Evolutionary conservation across 1,139 yeast genomes (phyloP).

Genomic region (Suhomyces bokatorum): DNA sequence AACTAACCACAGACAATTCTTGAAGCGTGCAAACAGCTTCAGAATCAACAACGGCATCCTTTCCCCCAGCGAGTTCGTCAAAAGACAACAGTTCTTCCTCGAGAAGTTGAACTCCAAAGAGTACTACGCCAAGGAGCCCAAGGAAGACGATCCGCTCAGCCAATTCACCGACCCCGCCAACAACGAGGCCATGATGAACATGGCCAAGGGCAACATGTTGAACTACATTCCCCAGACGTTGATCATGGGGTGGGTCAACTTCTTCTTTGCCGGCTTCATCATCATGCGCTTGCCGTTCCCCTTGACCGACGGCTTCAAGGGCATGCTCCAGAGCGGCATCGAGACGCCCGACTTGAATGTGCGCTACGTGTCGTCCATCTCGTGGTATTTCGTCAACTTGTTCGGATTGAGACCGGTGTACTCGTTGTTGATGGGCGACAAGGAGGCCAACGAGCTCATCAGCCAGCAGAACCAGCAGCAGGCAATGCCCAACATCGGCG

Average conservation of each 20-base stretch:
- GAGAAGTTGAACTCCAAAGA: conserved; percentile 53
- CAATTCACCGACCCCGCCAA: conserved; percentile 71
- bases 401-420: conserved; percentile 83
- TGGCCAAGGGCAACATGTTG: conserved; percentile 80
- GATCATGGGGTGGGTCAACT: conserved; percentile 96
- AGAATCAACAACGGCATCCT: conserved; percentile 49
- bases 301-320: conserved; percentile 81
- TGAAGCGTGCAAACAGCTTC: conserved; percentile 58
- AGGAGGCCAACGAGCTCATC: conserved; percentile 51
- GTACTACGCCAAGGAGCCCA: conserved; percentile 43
- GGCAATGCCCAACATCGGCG: conserved; percentile 43
- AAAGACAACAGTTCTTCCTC: conserved; percentile 47
- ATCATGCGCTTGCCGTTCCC: conserved; percentile 65
- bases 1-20: conserved; percentile 39
- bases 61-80: conserved; percentile 45
- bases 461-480: conserved; percentile 48
- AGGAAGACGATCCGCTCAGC: conserved; percentile 49
- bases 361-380: conserved; percentile 90
- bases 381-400: conserved; percentile 95
- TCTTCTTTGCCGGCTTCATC: conserved; percentile 89
- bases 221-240: conserved; percentile 88
- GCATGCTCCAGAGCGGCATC: conserved; percentile 89
- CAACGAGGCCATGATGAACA: conserved; percentile 73
- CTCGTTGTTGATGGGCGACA: conserved; percentile 65
- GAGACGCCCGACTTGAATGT: conserved; percentile 83